Evolutionary conservation across 345 rosid species (phyloP).

Genomic region (Carallia brachiata): DNA sequence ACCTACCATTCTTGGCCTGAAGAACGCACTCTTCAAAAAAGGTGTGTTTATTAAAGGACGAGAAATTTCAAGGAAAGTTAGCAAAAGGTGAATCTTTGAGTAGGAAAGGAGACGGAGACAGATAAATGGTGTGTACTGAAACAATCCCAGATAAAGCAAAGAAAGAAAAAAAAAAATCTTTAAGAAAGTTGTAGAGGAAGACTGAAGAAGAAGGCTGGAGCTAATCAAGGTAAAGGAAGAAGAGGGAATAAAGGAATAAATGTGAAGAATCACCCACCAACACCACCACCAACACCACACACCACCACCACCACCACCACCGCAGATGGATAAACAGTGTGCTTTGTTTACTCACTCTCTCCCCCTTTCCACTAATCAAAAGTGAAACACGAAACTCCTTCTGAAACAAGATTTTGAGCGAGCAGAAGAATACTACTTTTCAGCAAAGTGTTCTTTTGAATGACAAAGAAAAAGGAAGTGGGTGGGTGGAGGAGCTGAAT

Average conservation of each 20-base stretch:
- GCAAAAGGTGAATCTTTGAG: slow-evolving; percentile 1
- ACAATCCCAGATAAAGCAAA: background rate
- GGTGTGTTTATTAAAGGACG: slow-evolving; percentile 18
- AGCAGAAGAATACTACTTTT: too few relatives aligned
- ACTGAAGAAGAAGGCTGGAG: slow-evolving; percentile 19
- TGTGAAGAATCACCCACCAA: background rate
- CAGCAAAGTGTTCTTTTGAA: too few relatives aligned
- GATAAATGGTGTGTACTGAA: too few relatives aligned
- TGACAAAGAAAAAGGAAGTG: too few relatives aligned
- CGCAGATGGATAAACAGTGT: background rate
- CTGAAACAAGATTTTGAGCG: too few relatives aligned
- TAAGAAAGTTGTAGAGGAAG: slow-evolving; percentile 13
- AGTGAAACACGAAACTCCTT: too few relatives aligned
- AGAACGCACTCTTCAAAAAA: background rate
- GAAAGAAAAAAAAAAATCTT: slow-evolving; percentile 7
- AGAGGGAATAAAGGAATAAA: slow-evolving; percentile 22
- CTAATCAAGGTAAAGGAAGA: background rate
- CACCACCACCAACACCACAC: background rate
- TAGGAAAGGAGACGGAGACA: background rate
- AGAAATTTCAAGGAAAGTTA: slow-evolving; percentile 49
- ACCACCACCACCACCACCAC: background rate
- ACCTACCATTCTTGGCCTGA: background rate
- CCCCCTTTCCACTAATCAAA: too few relatives aligned
- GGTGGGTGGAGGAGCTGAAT: background rate
- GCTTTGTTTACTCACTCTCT: too few relatives aligned